Conservation (phyloP, 805 yeast species). For the Debaryomyces hansenii region DNA sequence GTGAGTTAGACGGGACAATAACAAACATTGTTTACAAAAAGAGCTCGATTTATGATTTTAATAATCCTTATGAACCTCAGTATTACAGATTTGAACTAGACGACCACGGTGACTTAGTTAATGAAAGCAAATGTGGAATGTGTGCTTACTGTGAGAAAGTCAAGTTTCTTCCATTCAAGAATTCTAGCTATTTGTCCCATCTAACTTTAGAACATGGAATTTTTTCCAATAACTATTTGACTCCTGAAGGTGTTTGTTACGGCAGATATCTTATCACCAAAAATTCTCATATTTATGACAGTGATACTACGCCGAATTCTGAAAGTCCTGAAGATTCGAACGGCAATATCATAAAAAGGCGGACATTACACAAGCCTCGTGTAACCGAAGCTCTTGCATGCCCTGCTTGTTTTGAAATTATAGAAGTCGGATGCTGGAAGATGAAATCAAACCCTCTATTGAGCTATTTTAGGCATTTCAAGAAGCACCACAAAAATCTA, state of each 20-base stretch:
- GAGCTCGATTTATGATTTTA: constrained; percentile 16
- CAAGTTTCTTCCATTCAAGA: constrained; percentile 31
- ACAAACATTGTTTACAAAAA: constrained; percentile 22
- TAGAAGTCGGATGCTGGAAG: constrained; percentile 30
- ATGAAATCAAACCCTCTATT: constrained; percentile 25
- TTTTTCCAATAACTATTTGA: constrained; percentile 27
- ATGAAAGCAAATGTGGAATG: constrained; percentile 30
- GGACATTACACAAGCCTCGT: constrained; percentile 13
- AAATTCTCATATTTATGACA: constrained; percentile 5
- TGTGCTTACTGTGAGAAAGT: constrained; percentile 32
- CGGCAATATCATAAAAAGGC: constrained; percentile 2
- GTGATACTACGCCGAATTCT: constrained; percentile 1
- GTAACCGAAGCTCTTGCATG: constrained; percentile 25
- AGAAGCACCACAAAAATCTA: constrained; percentile 15
- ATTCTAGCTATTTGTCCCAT: constrained; percentile 33
- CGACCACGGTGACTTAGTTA: constrained; percentile 16
- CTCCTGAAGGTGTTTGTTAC: constrained; percentile 30
- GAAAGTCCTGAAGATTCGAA: constrained; percentile 9
- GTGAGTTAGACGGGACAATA: constrained; percentile 12
- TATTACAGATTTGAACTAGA: constrained; percentile 27
- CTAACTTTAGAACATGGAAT: constrained; percentile 36
- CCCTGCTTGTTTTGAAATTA: constrained; percentile 24
- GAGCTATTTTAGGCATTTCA: constrained; percentile 31
- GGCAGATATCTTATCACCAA: constrained; percentile 25
- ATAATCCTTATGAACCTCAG: constrained; percentile 33